Evolutionary conservation across 257 asterid genomes (phyloP), one percentile per base, ranked within the genome.

Genomic region (Nicotiana otophora): DNA sequence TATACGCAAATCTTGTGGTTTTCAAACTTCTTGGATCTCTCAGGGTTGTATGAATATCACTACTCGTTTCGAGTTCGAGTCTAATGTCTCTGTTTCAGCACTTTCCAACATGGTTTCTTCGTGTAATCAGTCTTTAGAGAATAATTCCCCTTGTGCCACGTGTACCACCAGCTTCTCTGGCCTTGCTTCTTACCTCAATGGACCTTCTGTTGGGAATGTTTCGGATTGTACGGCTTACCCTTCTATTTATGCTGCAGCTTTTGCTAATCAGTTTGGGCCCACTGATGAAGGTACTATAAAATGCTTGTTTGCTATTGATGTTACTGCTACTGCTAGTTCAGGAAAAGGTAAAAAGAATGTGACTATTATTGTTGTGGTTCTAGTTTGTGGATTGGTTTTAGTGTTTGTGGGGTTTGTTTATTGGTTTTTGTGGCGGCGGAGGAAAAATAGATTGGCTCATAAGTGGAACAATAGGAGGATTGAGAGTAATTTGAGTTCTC

Each of bases 301-400:
- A 83, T 95, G 99, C 85, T 85, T 95, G 79, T 95, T 95, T 83
- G 85, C 90, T 77, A 92, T 95, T 53, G 89, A 90, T 86, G 84
- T 87, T 82, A 42, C 87, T 0, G 4, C 82, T 9, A 36, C 66
- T 63, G 84, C 92, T 2, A 57, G 81, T 16, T 66, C 82, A 54
- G 63, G 63, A 3, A 51, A 74, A 0, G 86, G 85, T 80, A 77
- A 55, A 61, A 88, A 81, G 36, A 86, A 74, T 58, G 84, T 88
- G 42, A 81, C 86, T 17, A 82, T 95, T 58, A 5, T 75, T 17
- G 91, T 89, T 12, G 90, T 82, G 7, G 84, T 84, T 19, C 86
- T 79, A 0, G 85, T 85, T 14, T 80, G 84, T 39, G 85, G 23
- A 10, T 64, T 83, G 42, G 77, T 87, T 70, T 14, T 87, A 14